These are phyloP conservation scores for Apiospora marii DNA, from an alignment of 2,329 filamentous ascomycete species.

Conservation along the genomic window DNA sequence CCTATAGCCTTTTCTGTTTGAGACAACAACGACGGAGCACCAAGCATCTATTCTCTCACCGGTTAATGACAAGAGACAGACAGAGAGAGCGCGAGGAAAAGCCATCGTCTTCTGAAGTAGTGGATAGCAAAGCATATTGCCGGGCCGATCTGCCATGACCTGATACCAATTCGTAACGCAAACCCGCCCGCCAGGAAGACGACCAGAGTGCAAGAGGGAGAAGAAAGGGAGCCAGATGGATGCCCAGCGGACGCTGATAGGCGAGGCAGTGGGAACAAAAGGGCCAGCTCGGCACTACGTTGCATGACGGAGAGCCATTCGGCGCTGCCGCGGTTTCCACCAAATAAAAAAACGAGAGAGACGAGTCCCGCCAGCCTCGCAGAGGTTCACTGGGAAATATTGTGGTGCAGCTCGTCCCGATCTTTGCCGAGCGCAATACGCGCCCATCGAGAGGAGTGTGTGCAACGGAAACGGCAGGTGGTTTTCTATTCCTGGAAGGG, in stretches of 20 bases:
- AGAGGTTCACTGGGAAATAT: slow-evolving; percentile 13
- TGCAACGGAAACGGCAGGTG: slow-evolving; percentile 20
- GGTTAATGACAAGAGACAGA: background rate
- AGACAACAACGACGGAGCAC: background rate
- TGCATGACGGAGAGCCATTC: slow-evolving; percentile 19
- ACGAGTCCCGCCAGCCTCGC: slow-evolving; percentile 14
- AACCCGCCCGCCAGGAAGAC: background rate
- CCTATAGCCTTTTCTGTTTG: slow-evolving; percentile 6
- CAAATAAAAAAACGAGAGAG: background rate
- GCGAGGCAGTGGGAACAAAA: slow-evolving; percentile 16
- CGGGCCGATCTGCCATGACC: slow-evolving; percentile 21
- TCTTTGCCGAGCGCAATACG: slow-evolving; percentile 20
- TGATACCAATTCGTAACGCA: slow-evolving; percentile 18
- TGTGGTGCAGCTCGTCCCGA: slow-evolving; percentile 14
- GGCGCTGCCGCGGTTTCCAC: slow-evolving; percentile 19
- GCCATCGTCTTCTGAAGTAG: background rate
- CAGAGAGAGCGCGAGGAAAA: no score
- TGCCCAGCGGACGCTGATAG: slow-evolving; percentile 19
- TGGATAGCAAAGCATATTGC: background rate
- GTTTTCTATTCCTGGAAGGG: slow-evolving; percentile 21
- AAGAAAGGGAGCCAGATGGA: slow-evolving; percentile 7
- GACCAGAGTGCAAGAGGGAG: background rate
- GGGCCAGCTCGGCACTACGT: slow-evolving; percentile 17
- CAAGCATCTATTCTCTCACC: slow-evolving; percentile 4
- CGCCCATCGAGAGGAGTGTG: slow-evolving; percentile 10